phyloP scores from a whole-genome alignment of 1,284 basidiomycete genomes.

The Porogramme epimiltina region DNA sequence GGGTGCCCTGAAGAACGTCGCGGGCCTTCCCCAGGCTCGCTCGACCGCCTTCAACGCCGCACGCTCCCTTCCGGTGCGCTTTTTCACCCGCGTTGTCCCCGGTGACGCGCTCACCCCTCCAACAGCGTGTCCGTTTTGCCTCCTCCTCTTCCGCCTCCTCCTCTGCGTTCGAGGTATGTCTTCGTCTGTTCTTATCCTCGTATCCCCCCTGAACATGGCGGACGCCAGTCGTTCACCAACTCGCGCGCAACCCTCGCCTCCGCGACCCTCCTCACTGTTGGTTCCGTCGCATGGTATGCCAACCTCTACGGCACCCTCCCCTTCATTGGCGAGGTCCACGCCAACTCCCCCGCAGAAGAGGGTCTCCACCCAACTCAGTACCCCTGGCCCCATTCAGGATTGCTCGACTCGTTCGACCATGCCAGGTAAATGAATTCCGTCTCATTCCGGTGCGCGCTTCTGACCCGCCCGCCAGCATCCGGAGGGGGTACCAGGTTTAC shows the following conservation, averaged over 20 bases:
- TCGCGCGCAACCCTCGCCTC: constrained; percentile 82
- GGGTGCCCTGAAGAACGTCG: constrained; percentile 61
- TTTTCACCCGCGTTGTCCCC: constrained; percentile 1
- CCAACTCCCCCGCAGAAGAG: constrained; percentile 89
- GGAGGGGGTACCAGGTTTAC: constrained; percentile 98
- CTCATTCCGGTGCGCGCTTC: not conserved
- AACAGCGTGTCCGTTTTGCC: constrained; percentile 64
- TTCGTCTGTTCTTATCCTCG: too few relatives aligned
- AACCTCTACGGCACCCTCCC: constrained; percentile 90
- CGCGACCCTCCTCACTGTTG: constrained; percentile 79
- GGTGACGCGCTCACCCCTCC: constrained; percentile 16
- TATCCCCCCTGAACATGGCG: too few relatives aligned
- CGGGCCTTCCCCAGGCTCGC: constrained; percentile 39
- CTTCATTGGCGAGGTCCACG: constrained; percentile 86
- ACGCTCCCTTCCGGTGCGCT: constrained; percentile 48
- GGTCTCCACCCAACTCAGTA: constrained; percentile 90
- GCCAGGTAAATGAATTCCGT: constrained; percentile 58
- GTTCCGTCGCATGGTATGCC: constrained; percentile 95
- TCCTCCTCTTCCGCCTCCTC: constrained; percentile 59
- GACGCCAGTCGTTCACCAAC: constrained; percentile 55
- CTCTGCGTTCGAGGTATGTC: constrained; percentile 60
- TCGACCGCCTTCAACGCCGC: constrained; percentile 40
- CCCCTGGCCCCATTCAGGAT: constrained; percentile 92
- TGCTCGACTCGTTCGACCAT: constrained; percentile 94
- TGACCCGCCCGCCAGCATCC: constrained; percentile 64